Conservation (phyloP, 768 basidiomycete species). For the Naganishia vaughanmartiniae region DNA sequence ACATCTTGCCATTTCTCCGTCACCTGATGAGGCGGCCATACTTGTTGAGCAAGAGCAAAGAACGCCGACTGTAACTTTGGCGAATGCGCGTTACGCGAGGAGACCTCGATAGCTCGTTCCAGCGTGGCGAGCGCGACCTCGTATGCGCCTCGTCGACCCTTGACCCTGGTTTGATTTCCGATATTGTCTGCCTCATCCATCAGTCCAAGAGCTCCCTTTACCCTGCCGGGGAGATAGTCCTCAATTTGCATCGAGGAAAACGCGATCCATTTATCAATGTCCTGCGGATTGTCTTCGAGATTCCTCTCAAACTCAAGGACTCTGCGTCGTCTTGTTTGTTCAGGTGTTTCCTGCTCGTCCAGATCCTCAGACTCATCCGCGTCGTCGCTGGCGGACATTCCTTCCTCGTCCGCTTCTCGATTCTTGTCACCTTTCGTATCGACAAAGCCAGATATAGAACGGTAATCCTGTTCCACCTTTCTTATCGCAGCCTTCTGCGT, state of each 20-base stretch:
- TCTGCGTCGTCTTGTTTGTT: conserved; percentile 34
- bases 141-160: conserved; percentile 14
- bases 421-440: not conserved
- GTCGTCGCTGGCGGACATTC: not conserved
- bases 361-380: conserved; percentile 29
- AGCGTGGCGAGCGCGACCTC: conserved; percentile 53
- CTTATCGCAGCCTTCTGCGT: not conserved
- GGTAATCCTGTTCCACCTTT: not conserved
- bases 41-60: conserved; percentile 46
- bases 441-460: not conserved
- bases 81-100: conserved; percentile 36
- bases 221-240: conserved; percentile 25
- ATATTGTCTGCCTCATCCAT: conserved; percentile 31
- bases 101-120: conserved; percentile 44
- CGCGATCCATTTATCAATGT: conserved; percentile 48
- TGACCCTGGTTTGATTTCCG: conserved; percentile 29
- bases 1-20: conserved; percentile 48
- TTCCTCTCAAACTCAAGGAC: conserved; percentile 42
- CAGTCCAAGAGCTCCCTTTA: conserved; percentile 37
- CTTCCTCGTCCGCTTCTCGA: not conserved
- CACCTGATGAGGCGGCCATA: conserved; percentile 47
- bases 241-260: conserved; percentile 38
- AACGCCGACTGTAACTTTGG: conserved; percentile 48
- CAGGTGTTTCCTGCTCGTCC: conserved; percentile 41
- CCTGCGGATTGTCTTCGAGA: conserved; percentile 38